Evolutionary conservation across 2,329 filamentous ascomycete species (phyloP).

Genomic region (Penicillium sp.): DNA sequence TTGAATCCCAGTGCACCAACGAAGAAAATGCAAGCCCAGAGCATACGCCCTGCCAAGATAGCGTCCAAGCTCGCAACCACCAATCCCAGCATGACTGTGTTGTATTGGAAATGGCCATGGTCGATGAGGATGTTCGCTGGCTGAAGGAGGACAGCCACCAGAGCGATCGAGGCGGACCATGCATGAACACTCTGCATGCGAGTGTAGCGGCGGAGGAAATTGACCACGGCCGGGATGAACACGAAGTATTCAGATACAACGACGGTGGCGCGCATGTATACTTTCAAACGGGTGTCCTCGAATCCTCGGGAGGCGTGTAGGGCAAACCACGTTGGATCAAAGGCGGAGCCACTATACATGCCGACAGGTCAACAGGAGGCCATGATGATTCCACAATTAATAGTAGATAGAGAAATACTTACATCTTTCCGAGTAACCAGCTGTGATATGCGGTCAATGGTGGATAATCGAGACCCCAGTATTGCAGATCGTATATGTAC

Average conservation of each 20-base stretch:
- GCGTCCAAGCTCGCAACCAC: constrained; percentile 83
- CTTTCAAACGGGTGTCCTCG: constrained; percentile 75
- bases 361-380: constrained; percentile 11
- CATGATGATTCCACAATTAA: background rate
- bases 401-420: constrained; percentile 31
- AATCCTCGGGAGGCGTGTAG: constrained; percentile 77
- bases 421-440: constrained; percentile 86
- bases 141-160: constrained; percentile 89
- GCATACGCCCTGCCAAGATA: constrained; percentile 75
- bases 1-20: constrained; percentile 94
- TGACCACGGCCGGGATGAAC: constrained; percentile 79
- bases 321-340: constrained; percentile 84
- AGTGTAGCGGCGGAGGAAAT: constrained; percentile 80
- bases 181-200: constrained; percentile 71
- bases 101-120: constrained; percentile 96
- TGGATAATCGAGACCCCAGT: constrained; percentile 98
- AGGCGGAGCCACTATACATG: constrained; percentile 61
- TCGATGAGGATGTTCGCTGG: constrained; percentile 88
- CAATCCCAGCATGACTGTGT: constrained; percentile 95
- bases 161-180: constrained; percentile 80
- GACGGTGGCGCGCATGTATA: constrained; percentile 94
- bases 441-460: constrained; percentile 97
- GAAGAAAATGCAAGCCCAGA: constrained; percentile 92
- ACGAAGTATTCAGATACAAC: constrained; percentile 86
- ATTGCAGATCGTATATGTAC: constrained; percentile 96